phyloP scores from a whole-genome alignment of 2,329 filamentous ascomycete species.

The Trichophyton mentagrophytes region DNA sequence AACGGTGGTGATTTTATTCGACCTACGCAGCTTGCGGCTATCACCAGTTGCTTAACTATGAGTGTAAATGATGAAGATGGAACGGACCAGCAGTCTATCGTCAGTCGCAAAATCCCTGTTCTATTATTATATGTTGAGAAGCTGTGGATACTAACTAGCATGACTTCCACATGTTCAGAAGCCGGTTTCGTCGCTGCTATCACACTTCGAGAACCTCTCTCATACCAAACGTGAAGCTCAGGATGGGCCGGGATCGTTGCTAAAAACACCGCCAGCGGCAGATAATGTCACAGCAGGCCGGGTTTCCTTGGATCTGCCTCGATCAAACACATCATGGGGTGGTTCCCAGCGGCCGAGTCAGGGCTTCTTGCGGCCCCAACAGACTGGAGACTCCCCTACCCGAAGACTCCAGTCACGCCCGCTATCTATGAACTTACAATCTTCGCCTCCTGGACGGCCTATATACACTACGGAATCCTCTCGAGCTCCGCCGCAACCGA shows the following conservation, averaged over 20 bases:
- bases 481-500: slow-evolving; percentile 25
- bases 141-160: slow-evolving; percentile 10
- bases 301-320: slow-evolving; percentile 32
- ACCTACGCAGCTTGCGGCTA: background rate
- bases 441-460: slow-evolving; percentile 31
- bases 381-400: slow-evolving; percentile 36
- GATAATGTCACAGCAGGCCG: slow-evolving; percentile 21
- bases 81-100: slow-evolving; percentile 11
- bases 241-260: slow-evolving; percentile 19
- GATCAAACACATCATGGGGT: slow-evolving; percentile 29
- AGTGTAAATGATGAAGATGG: background rate
- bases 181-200: slow-evolving; percentile 38
- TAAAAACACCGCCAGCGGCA: slow-evolving; percentile 22
- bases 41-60: background rate
- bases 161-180: slow-evolving; percentile 21
- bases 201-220: slow-evolving; percentile 38
- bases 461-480: slow-evolving; percentile 34
- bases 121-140: background rate
- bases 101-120: slow-evolving; percentile 6
- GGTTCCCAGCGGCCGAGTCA: slow-evolving; percentile 7
- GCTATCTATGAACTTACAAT: slow-evolving; percentile 33
- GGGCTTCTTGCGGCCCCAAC: slow-evolving; percentile 10
- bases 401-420: slow-evolving; percentile 47
- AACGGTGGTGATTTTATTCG: background rate
- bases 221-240: slow-evolving; percentile 19